Evolutionary conservation across 2,329 filamentous ascomycete genomes (phyloP), one percentile per base, ranked within the genome.

Genomic region (Sporothrix globosa): DNA sequence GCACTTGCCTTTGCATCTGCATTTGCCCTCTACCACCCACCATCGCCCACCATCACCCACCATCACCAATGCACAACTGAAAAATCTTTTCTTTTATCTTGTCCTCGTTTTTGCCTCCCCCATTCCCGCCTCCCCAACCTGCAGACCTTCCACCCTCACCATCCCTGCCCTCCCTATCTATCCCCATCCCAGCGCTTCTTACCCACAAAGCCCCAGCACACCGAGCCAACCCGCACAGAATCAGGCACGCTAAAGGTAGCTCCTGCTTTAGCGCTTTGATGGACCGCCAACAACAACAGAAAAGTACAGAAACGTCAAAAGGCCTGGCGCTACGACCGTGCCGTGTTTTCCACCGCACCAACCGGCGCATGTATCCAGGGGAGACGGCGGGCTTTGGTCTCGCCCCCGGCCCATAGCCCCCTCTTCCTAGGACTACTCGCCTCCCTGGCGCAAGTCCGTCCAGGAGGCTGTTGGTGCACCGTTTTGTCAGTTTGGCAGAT

Each of bases 311-410:
- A 34, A 34, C 4, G 17, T n/a, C 46, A 44, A 39, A 66, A 34
- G 48, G 24, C n/a, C 58, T 56, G 68, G 68, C 68, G 68, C 58
- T 69, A 65, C 60, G 30, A 54, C n/a, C 68, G 65, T 69, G 44
- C 68, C 68, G 68, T 44, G 48, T 7, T 48, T 46, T 50, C 50
- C 68, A 65, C 34, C 39, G 30, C 56, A 58, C 60, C 60, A 65
- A 30, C 68, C 44, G 54, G 68, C 56, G 34, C 58, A 46, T 21
- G 68, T 48, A 46, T 65, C 58, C 48, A 65, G 48, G 58, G 58
- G 68, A 63, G 46, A 46, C 58, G 48, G 58, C 50, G 58, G 68
- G 68, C 41, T 24, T 69, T 65, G 68, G 50, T 53, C 54, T 69
- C 54, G 67, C 67, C 67, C 27, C 67, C 24, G 46, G 46, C 54